A percentile compares a stretch with the other conserved stretches of the same genome.
Conservation (phyloP, 306 rosid species). For the Luffa acutangula region DNA sequence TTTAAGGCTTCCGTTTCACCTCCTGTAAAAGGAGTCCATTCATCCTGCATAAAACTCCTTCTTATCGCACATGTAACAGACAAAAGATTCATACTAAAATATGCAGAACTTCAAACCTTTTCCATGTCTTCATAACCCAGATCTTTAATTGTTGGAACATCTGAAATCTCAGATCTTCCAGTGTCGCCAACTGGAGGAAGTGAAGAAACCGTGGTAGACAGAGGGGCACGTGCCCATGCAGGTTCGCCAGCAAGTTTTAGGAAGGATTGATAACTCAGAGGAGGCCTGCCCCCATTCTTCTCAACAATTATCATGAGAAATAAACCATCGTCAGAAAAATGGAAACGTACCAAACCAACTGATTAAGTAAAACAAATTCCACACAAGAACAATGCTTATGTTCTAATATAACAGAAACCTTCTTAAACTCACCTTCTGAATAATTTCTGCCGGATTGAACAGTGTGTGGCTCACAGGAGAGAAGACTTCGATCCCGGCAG, state of each 20-base stretch:
- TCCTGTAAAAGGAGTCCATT: slow-evolving; percentile 70
- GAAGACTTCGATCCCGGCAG: slow-evolving; percentile 63
- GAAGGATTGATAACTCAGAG: slow-evolving; percentile 77
- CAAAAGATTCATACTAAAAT: background rate
- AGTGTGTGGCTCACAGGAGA: slow-evolving; percentile 90
- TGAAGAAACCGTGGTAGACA: slow-evolving; percentile 31
- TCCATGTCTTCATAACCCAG: slow-evolving; percentile 59
- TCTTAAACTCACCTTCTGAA: slow-evolving; percentile 44
- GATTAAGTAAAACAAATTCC: background rate
- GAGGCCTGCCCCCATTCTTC: slow-evolving; percentile 93
- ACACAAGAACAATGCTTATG: background rate
- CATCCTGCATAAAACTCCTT: slow-evolving; percentile 46
- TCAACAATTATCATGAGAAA: slow-evolving; percentile 11
- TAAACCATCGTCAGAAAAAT: slow-evolving; percentile 5
- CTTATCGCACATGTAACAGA: slow-evolving; percentile 6
- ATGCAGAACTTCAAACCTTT: slow-evolving; percentile 33
- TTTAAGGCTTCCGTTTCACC: slow-evolving; percentile 89
- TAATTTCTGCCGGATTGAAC: slow-evolving; percentile 63
- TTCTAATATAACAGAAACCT: background rate
- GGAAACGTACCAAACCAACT: slow-evolving; percentile 7
- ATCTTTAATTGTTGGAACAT: slow-evolving; percentile 60
- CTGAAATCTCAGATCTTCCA: slow-evolving; percentile 39
- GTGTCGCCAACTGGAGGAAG: slow-evolving; percentile 60
- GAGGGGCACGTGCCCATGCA: slow-evolving; percentile 28
- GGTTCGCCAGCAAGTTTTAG: slow-evolving; percentile 78